Conservation (phyloP, 768 basidiomycete genomes). For the Terana coerulea region DNA sequence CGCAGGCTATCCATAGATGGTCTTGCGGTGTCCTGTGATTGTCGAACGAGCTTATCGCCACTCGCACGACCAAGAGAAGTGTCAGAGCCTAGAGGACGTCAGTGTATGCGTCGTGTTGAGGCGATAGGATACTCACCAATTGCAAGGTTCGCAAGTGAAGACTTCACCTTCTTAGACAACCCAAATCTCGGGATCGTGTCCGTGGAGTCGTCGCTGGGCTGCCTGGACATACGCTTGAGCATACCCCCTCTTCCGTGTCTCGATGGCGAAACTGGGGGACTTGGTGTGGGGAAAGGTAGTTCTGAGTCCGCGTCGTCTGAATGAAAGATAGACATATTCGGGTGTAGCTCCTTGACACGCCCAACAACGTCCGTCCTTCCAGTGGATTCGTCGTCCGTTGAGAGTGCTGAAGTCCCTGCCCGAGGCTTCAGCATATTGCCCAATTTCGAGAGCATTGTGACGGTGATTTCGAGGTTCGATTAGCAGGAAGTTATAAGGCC, state of each 20-base stretch:
- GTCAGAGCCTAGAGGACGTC: constrained; percentile 22
- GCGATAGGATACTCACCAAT: constrained; percentile 20
- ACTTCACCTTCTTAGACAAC: constrained; percentile 52
- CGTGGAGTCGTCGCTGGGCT: constrained; percentile 32
- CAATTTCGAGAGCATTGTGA: no score
- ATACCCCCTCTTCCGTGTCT: constrained; percentile 42
- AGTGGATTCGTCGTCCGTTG: constrained; percentile 17
- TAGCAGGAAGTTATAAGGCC: no score
- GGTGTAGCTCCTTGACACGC: constrained; percentile 56
- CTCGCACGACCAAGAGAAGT: constrained; percentile 23
- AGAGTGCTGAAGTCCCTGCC: no score
- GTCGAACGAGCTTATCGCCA: constrained; percentile 24
- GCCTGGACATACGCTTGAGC: constrained; percentile 52
- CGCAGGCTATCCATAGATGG: constrained; percentile 20
- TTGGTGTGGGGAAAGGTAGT: constrained; percentile 28
- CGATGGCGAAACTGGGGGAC: constrained; percentile 49
- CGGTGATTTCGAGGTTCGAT: no score
- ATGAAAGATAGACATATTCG: constrained; percentile 58
- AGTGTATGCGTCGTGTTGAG: no score
- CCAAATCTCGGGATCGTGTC: constrained; percentile 18
- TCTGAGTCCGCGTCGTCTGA: constrained; percentile 24
- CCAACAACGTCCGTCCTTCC: constrained; percentile 38
- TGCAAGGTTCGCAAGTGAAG: constrained; percentile 21
- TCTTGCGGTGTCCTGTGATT: constrained; percentile 23
- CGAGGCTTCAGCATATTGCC: no score